Base-by-base conservation (phyloP, 306 rosid species). In the Calophaca sinica region DNA sequence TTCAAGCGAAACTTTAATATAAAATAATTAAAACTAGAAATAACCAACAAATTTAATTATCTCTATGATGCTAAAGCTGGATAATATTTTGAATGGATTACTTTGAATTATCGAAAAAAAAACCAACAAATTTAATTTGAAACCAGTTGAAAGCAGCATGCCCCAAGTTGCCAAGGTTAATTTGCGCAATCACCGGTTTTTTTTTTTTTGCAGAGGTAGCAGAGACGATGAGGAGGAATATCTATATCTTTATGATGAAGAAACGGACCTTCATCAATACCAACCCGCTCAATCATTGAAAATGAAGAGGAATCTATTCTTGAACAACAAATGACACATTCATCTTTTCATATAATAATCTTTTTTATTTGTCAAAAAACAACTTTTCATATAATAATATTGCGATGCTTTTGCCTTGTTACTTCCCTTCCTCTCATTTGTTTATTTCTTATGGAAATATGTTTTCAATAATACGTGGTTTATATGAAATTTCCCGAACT, bases 141-240 rank as follows among this genome's bases (percentile, higher is more conserved):
- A 65, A 31, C 50, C 76, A 70, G 46, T 15, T 20, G 26, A 20
- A 20, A 1, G 63, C 36, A 7, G 6, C 15, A 46, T 5, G 5
- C 33, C 52, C 14, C 15, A 48, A 26, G 67, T 33, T 48, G 46
- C 53, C 12, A 69, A 38, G 55, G 11, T 50, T 48, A n/a, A 36
- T 13, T 41, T 71, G 49, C 52, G 15, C 36, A 2, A 44, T 60
- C 68, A 67, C 66, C 52, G 26, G 8, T 41, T 11, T 45, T 14
- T 28, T 20, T 39, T 11, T 12, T 28, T 9, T 20, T 7, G 2
- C 13, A 15, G 49, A 5, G 32, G 26, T 20, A n/a, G 15, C 5
- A 52, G 36, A 45, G 72, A 68, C 33, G 51, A 68, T 31, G 76
- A 51, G 12, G 48, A 81, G 64, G 81, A 76, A 81, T 71, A 81